Base-by-base conservation (phyloP, 805 yeast species). In the Cyberlindnera mycetangii region DNA sequence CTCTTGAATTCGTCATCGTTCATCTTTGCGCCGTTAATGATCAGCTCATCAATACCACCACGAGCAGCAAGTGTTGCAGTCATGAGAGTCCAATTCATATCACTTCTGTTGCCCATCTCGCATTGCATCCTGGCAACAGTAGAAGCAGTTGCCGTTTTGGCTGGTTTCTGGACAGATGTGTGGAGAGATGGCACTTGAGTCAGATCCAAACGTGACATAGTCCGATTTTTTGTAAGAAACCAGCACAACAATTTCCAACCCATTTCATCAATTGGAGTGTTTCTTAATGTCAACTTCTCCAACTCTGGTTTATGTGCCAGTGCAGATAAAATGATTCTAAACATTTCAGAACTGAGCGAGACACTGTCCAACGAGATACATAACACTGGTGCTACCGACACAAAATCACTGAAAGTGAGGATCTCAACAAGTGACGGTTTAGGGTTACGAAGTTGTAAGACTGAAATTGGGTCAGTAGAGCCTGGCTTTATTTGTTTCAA, bases 371-470 rank as follows among this genome's bases (percentile, higher is more conserved):
- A 67, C 0, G 88, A 78, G 6, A 90, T 62, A 60, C 89, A 82
- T 17, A 81, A 70, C 7, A 90, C 76, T 0, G 97, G 96, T 0
- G 95, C 93, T 42, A 89, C 80, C 39, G 96, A 72, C 21, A 90
- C 67, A 54, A 90, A 92, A 62, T 90, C 98, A 14, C 95, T 79
- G 58, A 90, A 87, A 0, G 97, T 81, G 54, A 86, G 76, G 22
- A 90, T 77, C 64, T 90, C 98, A 39, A 90, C 83, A 73, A 86
- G 69, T 0, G 97, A 86, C 0, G 98, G 98, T 41, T 79, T 72
- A 4, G 96, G 95, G 55, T 90, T 90, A 58, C 89, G 74, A 49
- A 92, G 62, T 54, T 85, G 90, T 42, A 90, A 60, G 11, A 81
- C 55, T 1, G 93, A 83, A n/a, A 90, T 69, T 2, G 97, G 95